Percentiles rank a stretch among this genome's conserved stretches.
phyloP scores from a whole-genome alignment of 108 stramenopile genomes.

The Pelagomonas calceolata region DNA sequence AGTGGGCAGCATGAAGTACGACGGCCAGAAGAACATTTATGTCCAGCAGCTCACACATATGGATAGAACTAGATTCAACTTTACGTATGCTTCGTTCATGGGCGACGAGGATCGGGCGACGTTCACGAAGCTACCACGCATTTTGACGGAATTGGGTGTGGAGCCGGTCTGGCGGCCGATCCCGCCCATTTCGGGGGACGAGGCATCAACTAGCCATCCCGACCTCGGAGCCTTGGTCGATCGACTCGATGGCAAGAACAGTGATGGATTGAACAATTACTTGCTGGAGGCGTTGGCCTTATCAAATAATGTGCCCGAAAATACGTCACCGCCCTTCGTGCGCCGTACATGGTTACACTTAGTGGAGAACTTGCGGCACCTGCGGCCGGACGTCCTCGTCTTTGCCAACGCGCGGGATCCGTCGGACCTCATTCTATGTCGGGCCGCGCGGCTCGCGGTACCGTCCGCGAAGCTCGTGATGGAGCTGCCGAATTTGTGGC shows the following conservation, averaged over 20 bases:
- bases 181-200: background rate
- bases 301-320: background rate
- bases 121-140: background rate
- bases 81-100: conserved; percentile 3
- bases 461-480: conserved; percentile 3
- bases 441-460: conserved; percentile 1
- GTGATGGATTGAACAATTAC: background rate
- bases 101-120: background rate
- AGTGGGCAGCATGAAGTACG: conserved; percentile 8
- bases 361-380: background rate
- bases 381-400: background rate
- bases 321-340: background rate
- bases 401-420: conserved; percentile 13
- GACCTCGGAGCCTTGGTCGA: background rate
- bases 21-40: conserved; percentile 20
- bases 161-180: background rate
- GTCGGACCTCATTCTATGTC: background rate
- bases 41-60: conserved; percentile 5
- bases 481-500: conserved; percentile 15
- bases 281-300: background rate
- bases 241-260: background rate
- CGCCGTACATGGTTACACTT: conserved; percentile 1
- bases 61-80: background rate
- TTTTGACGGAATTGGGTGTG: background rate
- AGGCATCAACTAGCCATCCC: background rate